Evolutionary conservation across 2,329 filamentous ascomycete species (phyloP).

Genomic region (Hymenoscyphus infarciens): DNA sequence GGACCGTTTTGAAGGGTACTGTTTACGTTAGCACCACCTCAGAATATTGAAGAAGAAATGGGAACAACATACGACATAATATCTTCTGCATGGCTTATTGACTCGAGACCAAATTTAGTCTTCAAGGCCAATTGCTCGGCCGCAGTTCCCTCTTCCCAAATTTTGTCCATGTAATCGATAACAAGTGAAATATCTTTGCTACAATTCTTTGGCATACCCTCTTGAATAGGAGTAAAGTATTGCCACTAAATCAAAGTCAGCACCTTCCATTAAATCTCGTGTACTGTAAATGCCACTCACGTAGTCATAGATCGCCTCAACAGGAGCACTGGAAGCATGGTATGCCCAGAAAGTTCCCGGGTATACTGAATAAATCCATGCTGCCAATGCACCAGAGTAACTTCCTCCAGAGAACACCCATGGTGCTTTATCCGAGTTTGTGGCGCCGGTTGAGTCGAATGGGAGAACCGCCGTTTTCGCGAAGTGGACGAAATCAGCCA

Average conservation of each 20-base stretch:
- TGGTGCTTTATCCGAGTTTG: constrained; percentile 49
- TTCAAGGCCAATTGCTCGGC: constrained; percentile 46
- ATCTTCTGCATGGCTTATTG: constrained; percentile 44
- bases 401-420: constrained; percentile 56
- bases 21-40: constrained; percentile 8
- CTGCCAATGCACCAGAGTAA: constrained; percentile 53
- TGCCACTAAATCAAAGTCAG: constrained; percentile 42
- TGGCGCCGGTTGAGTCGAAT: constrained; percentile 47
- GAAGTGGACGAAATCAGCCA: constrained; percentile 52
- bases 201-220: constrained; percentile 58
- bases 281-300: constrained; percentile 25
- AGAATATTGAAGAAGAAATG: not conserved
- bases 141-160: constrained; percentile 41
- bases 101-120: constrained; percentile 47
- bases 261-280: not conserved
- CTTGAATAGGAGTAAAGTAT: constrained; percentile 54
- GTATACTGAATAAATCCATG: constrained; percentile 50
- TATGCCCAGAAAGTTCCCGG: constrained; percentile 60
- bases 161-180: constrained; percentile 51
- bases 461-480: constrained; percentile 50
- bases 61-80: constrained; percentile 27
- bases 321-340: constrained; percentile 52
- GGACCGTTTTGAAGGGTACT: constrained; percentile 53
- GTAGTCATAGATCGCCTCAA: constrained; percentile 53
- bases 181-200: constrained; percentile 49